phyloP scores from a whole-genome alignment of 2,329 filamentous ascomycete genomes.

The Diaporthe sp. region DNA sequence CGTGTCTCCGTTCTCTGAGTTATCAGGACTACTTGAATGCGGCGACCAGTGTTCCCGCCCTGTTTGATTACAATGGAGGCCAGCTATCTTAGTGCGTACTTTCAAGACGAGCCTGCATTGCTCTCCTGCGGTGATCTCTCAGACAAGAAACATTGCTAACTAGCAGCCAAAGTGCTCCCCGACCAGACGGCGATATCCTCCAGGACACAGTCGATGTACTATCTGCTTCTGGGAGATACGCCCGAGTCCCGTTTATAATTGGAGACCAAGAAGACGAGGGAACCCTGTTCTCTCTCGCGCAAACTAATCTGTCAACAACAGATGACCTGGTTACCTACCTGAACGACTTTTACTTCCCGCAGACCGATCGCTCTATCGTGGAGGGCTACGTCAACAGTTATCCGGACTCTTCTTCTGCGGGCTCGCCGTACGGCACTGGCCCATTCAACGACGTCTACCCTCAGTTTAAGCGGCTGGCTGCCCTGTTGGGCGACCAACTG shows the following conservation, averaged over 20 bases:
- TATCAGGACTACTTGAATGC: conserved; percentile 69
- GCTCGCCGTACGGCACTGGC: conserved; percentile 55
- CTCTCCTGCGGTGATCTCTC: too few species aligned
- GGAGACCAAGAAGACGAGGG: conserved; percentile 77
- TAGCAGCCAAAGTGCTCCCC: conserved; percentile 57
- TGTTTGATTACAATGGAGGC: conserved; percentile 69
- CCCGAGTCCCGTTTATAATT: conserved; percentile 72
- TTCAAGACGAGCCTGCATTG: neutral
- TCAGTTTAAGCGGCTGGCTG: conserved; percentile 74
- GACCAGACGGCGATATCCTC: conserved; percentile 69
- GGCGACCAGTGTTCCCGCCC: conserved; percentile 68
- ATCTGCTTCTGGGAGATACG: conserved; percentile 61
- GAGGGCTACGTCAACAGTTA: conserved; percentile 67
- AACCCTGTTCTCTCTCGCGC: conserved; percentile 72
- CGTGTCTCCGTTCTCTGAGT: conserved; percentile 67
- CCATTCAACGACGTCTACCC: conserved; percentile 76
- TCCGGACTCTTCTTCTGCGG: conserved; percentile 55
- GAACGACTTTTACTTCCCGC: conserved; percentile 62
- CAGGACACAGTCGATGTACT: conserved; percentile 67
- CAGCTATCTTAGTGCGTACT: conserved; percentile 64
- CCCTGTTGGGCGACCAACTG: conserved; percentile 73
- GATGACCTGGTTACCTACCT: conserved; percentile 68
- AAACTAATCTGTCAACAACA: conserved; percentile 69
- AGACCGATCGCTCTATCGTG: conserved; percentile 58
- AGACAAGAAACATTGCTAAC: neutral